Conservation (phyloP, 257 asterid genomes). For the Nicotiana attenuata region DNA sequence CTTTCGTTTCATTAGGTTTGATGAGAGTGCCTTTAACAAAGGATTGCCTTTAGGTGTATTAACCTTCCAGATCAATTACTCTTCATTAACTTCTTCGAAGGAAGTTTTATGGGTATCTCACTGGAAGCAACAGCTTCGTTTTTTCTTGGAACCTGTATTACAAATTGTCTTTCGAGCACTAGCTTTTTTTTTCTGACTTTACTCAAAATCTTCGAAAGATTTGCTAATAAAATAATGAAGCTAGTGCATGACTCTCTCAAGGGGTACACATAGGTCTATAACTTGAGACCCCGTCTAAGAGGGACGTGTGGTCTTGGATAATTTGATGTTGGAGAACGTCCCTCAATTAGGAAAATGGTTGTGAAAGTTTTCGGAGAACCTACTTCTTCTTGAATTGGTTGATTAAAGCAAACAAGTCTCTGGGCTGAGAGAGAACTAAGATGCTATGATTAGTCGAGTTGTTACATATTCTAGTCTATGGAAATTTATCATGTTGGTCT, state of each 20-base stretch:
- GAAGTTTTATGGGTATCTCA: not conserved
- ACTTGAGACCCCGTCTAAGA: not conserved
- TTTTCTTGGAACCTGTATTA: not conserved
- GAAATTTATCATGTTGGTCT: not conserved
- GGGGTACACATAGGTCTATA: no score
- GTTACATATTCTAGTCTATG: not conserved
- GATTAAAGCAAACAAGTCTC: not conserved
- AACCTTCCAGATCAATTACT: no score
- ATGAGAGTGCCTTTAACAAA: no score
- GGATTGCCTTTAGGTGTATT: no score
- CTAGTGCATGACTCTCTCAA: no score
- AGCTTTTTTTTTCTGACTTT: no score
- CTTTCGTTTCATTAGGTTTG: no score
- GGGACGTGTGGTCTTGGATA: not conserved
- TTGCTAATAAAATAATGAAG: no score
- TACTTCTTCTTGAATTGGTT: not conserved
- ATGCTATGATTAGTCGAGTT: not conserved
- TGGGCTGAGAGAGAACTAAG: not conserved
- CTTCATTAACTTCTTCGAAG: not conserved
- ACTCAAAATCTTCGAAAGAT: no score
- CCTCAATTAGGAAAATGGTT: not conserved
- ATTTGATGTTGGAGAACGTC: not conserved
- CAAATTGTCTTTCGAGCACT: no score
- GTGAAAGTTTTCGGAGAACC: not conserved
- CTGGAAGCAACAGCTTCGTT: not conserved